These are phyloP conservation scores for Agrostemma githago DNA, from an alignment of 148 eudicot species.

Conservation along the genomic window DNA sequence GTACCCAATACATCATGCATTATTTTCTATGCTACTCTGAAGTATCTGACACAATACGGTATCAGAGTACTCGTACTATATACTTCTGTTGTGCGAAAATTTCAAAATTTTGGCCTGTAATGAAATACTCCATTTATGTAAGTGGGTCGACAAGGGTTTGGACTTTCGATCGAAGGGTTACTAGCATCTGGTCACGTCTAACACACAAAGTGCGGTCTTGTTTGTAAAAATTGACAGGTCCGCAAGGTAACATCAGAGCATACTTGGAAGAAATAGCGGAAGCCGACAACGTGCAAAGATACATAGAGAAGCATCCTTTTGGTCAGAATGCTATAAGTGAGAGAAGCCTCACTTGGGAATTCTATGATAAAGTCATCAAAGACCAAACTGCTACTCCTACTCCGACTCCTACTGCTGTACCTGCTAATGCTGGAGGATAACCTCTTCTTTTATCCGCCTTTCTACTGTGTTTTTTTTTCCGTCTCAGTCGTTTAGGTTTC, in stretches of 20 bases:
- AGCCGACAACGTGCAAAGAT: slow-evolving; percentile 53
- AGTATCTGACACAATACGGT: too few relatives aligned
- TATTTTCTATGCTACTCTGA: too few relatives aligned
- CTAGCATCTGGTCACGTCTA: too few relatives aligned
- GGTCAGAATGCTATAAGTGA: slow-evolving; percentile 75
- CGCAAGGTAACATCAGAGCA: slow-evolving; percentile 68
- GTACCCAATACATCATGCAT: too few relatives aligned
- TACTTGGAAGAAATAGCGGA: slow-evolving; percentile 57
- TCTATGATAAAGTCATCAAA: slow-evolving; percentile 53
- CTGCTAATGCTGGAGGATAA: slow-evolving; percentile 20
- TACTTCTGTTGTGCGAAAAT: too few relatives aligned
- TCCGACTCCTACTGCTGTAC: neutral
- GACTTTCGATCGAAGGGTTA: too few relatives aligned
- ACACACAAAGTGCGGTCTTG: too few relatives aligned
- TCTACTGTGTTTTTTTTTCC: neutral
- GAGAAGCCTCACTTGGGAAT: slow-evolving; percentile 60
- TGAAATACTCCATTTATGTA: too few relatives aligned
- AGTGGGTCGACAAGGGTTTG: too few relatives aligned
- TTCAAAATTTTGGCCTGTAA: too few relatives aligned
- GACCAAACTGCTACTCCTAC: slow-evolving; percentile 14
- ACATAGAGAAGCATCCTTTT: slow-evolving; percentile 68
- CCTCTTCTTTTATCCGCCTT: neutral
- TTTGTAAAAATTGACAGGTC: slow-evolving; percentile 38
- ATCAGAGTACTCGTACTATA: too few relatives aligned
- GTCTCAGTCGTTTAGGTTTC: neutral